A percentile compares a stretch with the other conserved stretches of the same genome.
These are phyloP conservation scores for Agarophyton chilense DNA, from an alignment of 23 red algal genomes.

Conservation along the genomic window DNA sequence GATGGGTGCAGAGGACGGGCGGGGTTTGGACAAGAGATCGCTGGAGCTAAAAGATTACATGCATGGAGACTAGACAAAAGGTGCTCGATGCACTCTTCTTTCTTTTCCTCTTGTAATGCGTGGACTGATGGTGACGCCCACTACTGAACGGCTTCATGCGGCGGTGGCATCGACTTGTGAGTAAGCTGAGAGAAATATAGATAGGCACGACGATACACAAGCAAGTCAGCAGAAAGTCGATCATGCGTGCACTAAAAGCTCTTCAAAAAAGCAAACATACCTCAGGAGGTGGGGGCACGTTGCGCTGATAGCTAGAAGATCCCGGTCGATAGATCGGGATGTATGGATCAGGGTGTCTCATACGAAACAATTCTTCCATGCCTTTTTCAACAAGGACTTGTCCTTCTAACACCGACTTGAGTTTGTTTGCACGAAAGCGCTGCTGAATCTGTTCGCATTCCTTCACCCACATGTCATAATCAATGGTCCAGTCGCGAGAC, in stretches of 20 bases:
- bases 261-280: slow-evolving; percentile 17
- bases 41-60: too few species aligned
- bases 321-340: slow-evolving; percentile 80
- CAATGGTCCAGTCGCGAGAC: slow-evolving; percentile 89
- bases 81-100: too few species aligned
- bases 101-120: too few species aligned
- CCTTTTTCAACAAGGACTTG: slow-evolving; percentile 79
- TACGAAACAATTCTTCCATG: slow-evolving; percentile 69
- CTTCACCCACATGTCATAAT: slow-evolving; percentile 82
- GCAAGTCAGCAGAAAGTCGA: neutral
- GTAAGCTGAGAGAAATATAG: slow-evolving; percentile 17
- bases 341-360: slow-evolving; percentile 88
- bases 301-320: slow-evolving; percentile 87
- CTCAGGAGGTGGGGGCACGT: slow-evolving; percentile 92
- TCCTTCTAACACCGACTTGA: slow-evolving; percentile 73
- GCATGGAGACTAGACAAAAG: too few species aligned
- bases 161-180: slow-evolving; percentile 24
- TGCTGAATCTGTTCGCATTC: slow-evolving; percentile 69
- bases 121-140: too few species aligned
- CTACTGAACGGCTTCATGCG: slow-evolving; percentile 23
- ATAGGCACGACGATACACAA: neutral
- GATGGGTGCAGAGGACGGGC: too few species aligned
- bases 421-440: slow-evolving; percentile 83
- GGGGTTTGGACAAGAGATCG: too few species aligned
- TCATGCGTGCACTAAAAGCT: neutral